Base-by-base conservation (phyloP, 1,139 yeast genomes). In the Suhomyces anneliseae region DNA sequence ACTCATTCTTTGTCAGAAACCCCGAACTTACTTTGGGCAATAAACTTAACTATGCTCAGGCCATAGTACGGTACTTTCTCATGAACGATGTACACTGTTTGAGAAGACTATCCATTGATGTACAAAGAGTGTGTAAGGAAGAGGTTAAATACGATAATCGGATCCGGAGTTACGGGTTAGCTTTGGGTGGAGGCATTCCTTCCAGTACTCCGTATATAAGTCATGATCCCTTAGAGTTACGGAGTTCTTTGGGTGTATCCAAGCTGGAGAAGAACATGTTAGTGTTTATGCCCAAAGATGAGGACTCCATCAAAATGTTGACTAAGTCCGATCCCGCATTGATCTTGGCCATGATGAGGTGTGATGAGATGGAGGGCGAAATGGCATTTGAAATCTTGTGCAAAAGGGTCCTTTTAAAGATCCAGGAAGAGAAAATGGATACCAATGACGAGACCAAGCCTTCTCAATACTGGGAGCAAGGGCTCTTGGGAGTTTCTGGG, bases 321-420 rank as follows among this genome's bases (percentile, higher is more conserved):
- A 19, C 44, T 4, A 38, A 38, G 8, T 27, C 46, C 8, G 46
- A 45, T 6, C 37, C 52, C 1, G 39, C 10, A 15, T n/a, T 46
- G 29, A 32, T 54, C 4, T 27, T 52, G 27, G 48, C 55, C 8
- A 48, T 53, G 37, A 49, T 55, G 59, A 36, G 49, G 29, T 40
- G 50, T 31, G 57, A 54, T 36, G 57, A 53, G 36, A 43, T 48
- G 45, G 59, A 54, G 41, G 59, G 59, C 6, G 45, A 47, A 34
- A 35, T 51, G 27, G 58, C 56, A 26, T 53, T 54, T 39, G 53
- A 50, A 42, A 52, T 55, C 33, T 39, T 52, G 45, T 46, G 56
- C 51, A 55, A 55, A 43, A 38, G 55, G 24, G 40, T 55, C n/a
- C 46, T 55, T 34, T 45, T 55, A 38, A 52, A 49, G 44, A 53